Base-by-base conservation (phyloP, 495 filamentous ascomycete genomes). In the Aspergillus haitiensis region DNA sequence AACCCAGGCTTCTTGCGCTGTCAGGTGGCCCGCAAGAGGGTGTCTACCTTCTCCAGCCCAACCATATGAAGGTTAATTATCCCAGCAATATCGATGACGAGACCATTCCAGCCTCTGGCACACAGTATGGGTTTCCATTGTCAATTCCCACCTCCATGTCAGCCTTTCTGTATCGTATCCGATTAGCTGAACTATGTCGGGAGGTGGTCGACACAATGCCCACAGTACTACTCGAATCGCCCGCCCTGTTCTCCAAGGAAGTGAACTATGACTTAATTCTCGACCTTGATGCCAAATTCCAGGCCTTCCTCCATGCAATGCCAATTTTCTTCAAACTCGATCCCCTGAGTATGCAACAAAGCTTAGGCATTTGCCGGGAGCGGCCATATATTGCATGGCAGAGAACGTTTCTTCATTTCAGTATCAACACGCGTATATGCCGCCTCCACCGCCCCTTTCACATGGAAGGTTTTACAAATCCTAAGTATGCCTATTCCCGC, bases 1-100 rank as follows among this genome's bases (percentile, higher is more conserved):
- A 27, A 1, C 13, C 15, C 18, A 73, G 69, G 71, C 58, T 72
- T n/a, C 37, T 62, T 31, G 48, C 67, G 13, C 67, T 72, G 37
- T 65, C 56, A 5, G 66, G 68, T 31, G 62, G 67, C 12, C 52
- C 66, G 5, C 62, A 67, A 32, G 70, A 72, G 37, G 71, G 67
- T 9, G 51, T 62, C 16, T 74, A 72, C 48, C 56, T 57, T 2
- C 61, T 70, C 6, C 69, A 74, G 7, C 62, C 67, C 6, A 66
- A 64, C n/a, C 67, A 74, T 15, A 72, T 74, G 71, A 68, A 66
- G 11, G 67, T 72, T 1, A 65, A 70, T 16, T 56, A 64, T 15
- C 67, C 70, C 3, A 66, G 55, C 52, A 71, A 73, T 42, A 63
- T 61, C 34, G 69, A 73, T 32, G 69, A 73, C 48, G 67, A 71